phyloP scores from a whole-genome alignment of 345 rosid genomes.

The Cardiospermum halicacabum region DNA sequence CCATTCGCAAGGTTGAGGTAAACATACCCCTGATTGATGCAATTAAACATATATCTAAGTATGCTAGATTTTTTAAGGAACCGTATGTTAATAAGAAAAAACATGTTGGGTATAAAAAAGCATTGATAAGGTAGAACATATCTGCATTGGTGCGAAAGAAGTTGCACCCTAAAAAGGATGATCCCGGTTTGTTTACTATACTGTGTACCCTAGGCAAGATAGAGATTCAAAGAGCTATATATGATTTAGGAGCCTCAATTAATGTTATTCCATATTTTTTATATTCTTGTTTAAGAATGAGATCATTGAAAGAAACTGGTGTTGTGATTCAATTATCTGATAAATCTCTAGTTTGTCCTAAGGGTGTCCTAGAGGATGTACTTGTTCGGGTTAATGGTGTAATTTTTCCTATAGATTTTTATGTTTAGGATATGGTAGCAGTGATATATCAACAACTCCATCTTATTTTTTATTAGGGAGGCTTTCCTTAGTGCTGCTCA shows the following conservation, averaged over 20 bases:
- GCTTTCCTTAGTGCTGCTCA: too few relatives aligned
- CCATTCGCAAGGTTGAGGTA: too few relatives aligned
- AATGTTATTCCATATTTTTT: neutral
- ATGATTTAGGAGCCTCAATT: neutral
- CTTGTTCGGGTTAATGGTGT: too few relatives aligned
- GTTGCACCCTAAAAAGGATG: neutral
- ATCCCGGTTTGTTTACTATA: neutral
- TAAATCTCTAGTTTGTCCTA: too few relatives aligned
- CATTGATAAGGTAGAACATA: neutral
- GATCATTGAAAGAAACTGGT: neutral
- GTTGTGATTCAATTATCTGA: too few relatives aligned
- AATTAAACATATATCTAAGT: too few relatives aligned
- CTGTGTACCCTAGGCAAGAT: neutral
- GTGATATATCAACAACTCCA: too few relatives aligned
- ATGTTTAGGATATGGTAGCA: too few relatives aligned
- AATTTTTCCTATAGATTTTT: too few relatives aligned
- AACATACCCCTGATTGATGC: too few relatives aligned
- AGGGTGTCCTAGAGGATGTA: too few relatives aligned
- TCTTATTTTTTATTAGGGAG: too few relatives aligned
- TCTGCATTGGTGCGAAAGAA: neutral
- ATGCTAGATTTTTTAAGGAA: neutral
- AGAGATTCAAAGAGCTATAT: neutral
- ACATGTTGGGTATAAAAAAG: neutral
- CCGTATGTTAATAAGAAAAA: neutral
- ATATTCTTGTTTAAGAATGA: neutral